Evolutionary conservation across 306 rosid species (phyloP).

Genomic region (Lathyrus aphaca): DNA sequence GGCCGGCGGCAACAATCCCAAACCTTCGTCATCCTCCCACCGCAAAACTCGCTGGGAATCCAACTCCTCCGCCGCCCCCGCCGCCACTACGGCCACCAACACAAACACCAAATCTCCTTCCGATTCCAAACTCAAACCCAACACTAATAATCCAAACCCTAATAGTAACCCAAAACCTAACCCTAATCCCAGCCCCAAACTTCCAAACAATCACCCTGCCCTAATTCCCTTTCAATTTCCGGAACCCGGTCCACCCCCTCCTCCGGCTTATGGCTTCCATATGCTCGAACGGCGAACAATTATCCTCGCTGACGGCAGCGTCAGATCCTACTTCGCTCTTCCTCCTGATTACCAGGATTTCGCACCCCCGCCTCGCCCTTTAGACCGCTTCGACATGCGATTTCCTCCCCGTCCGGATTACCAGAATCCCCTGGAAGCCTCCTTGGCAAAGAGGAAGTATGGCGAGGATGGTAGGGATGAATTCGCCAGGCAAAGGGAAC

Average conservation of each 20-base stretch:
- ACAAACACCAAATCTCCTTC: slow-evolving; percentile 50
- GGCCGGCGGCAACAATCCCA: slow-evolving; percentile 78
- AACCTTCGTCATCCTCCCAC: slow-evolving; percentile 47
- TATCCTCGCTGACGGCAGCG: slow-evolving; percentile 86
- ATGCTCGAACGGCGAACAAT: slow-evolving; percentile 95
- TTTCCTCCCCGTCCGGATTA: slow-evolving; percentile 55
- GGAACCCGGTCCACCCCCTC: slow-evolving; percentile 82
- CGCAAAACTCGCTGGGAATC: slow-evolving; percentile 93
- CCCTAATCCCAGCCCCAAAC: slow-evolving; percentile 41
- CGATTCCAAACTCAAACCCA: slow-evolving; percentile 50
- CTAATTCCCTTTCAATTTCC: slow-evolving; percentile 53
- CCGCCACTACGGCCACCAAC: neutral
- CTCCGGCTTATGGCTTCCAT: slow-evolving; percentile 92
- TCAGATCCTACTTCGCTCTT: slow-evolving; percentile 88
- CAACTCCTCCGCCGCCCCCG: neutral
- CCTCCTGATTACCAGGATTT: slow-evolving; percentile 87
- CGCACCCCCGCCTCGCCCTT: slow-evolving; percentile 48
- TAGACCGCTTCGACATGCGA: slow-evolving; percentile 49
- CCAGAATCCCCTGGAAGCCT: slow-evolving; percentile 63
- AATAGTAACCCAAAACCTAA: slow-evolving; percentile 22
- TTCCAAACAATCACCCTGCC: slow-evolving; percentile 35
- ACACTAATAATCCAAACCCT: slow-evolving; percentile 40
- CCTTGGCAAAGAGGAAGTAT: slow-evolving; percentile 66
- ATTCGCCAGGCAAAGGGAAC: slow-evolving; percentile 57
- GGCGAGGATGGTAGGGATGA: slow-evolving; percentile 53